Base-by-base conservation (phyloP, 1,139 yeast genomes). In the Zygoascus sp. region DNA sequence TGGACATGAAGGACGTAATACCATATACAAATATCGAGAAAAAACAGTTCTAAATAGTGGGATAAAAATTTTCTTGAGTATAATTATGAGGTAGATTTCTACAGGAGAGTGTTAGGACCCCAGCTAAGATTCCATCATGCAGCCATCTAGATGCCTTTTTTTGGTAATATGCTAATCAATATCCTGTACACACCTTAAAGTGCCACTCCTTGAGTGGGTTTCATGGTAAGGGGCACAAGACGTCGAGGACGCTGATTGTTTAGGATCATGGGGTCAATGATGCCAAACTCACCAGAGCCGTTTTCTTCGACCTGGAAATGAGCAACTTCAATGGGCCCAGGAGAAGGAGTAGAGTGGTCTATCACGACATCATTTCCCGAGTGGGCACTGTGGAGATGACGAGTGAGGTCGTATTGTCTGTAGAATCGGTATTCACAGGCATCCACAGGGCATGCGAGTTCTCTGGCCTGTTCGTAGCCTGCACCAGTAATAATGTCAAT, bases 401-500 rank as follows among this genome's bases (percentile, higher is more conserved):
- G 62, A 22, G 57, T 55, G 47, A 70, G 50, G 50, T 71, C 76
- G 50, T 70, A 70, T 44, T 64, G 55, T 21, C 75, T 55, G 19
- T 56, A 56, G 54, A 69, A 71, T 23, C 70, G 55, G 53, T 56
- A 64, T 22, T 52, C 55, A 46, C 75, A 71, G 5, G 57, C 63
- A 4, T 53, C 54, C 5, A 56, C 56, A 0, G 65, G 60, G 49
- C 75, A 70, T 5, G 55, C 55, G 16, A 69, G 52, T 3, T 56
- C 51, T 28, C 66, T 55, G 25, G 50, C 64, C 10, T 55, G 54
- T 6, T 54, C 61, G 50, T 70, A 68, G 15, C 61, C 67, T 5
- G 63, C 56, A 5, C 75, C 75, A 1, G 72, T 62, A 22, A 71
- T 51, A 4, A 61, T 55, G 19, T 65, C 66, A 22, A 70, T 60